Percentiles rank a stretch among this genome's conserved stretches.
Evolutionary conservation across 148 eudicot genomes (phyloP).

Genomic region (Rheum nobile): DNA sequence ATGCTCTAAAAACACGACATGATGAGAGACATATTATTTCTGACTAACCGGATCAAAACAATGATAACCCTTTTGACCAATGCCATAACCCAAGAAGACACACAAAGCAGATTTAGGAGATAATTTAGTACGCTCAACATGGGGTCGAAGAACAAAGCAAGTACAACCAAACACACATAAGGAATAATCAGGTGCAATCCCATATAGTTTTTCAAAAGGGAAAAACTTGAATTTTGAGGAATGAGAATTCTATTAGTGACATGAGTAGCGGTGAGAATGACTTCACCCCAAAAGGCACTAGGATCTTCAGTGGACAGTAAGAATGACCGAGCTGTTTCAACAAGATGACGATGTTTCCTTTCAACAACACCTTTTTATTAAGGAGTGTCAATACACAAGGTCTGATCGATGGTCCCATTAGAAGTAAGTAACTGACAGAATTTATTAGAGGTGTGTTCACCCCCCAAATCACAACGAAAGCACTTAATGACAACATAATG

Average conservation of each 20-base stretch:
- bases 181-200: not conserved
- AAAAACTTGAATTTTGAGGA: not conserved
- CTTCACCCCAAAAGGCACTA: not conserved
- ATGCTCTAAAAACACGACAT: too few species aligned
- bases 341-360: slow-evolving; percentile 11
- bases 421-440: not conserved
- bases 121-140: too few species aligned
- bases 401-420: slow-evolving; percentile 1
- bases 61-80: slow-evolving; percentile 4
- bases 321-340: not conserved
- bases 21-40: not conserved
- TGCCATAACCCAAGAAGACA: too few species aligned
- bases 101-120: not conserved
- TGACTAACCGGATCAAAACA: slow-evolving; percentile 14
- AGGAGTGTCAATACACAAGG: not conserved
- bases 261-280: not conserved
- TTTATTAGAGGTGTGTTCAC: not conserved
- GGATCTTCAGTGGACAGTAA: not conserved
- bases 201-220: too few species aligned
- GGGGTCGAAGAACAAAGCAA: too few species aligned
- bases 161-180: slow-evolving; percentile 4
- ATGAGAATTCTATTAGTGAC: not conserved
- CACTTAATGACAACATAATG: not conserved
- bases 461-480: not conserved
- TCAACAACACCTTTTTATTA: slow-evolving; percentile 7